These are phyloP conservation scores for Eucalyptus paniculata DNA, from an alignment of 345 rosid species.

Conservation along the genomic window DNA sequence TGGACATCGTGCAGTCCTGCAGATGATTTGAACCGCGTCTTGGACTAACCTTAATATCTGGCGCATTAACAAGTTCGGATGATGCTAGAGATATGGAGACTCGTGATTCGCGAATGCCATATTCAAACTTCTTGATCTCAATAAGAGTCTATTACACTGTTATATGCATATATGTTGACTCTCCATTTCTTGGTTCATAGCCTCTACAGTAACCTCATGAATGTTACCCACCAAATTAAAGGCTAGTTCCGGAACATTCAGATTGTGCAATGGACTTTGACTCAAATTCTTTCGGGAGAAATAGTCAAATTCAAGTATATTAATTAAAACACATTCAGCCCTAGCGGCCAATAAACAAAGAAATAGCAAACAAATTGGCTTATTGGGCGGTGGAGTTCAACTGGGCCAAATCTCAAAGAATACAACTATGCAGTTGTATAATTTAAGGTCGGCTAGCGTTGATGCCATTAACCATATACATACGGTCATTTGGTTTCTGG, in stretches of 20 bases:
- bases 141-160: background rate
- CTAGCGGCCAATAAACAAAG: no score
- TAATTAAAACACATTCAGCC: no score
- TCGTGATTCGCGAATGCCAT: background rate
- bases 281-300: no score
- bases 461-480: no score
- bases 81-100: background rate
- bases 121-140: background rate
- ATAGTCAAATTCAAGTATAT: no score
- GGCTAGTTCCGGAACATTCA: background rate
- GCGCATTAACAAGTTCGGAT: background rate
- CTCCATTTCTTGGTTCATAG: no score
- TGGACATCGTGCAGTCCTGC: background rate
- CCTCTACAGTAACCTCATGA: background rate
- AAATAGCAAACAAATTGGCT: no score
- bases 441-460: no score
- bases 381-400: no score
- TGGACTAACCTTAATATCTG: background rate
- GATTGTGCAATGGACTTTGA: no score
- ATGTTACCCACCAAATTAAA: background rate
- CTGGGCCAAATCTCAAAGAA: no score
- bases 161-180: background rate
- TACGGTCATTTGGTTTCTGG: accelerated
- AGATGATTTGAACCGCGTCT: background rate
- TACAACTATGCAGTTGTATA: accelerated